A percentile compares a stretch with the other conserved stretches of the same genome.
These are phyloP conservation scores for Colletotrichum trifolii DNA, from an alignment of 2,329 filamentous ascomycete species.

Conservation along the genomic window DNA sequence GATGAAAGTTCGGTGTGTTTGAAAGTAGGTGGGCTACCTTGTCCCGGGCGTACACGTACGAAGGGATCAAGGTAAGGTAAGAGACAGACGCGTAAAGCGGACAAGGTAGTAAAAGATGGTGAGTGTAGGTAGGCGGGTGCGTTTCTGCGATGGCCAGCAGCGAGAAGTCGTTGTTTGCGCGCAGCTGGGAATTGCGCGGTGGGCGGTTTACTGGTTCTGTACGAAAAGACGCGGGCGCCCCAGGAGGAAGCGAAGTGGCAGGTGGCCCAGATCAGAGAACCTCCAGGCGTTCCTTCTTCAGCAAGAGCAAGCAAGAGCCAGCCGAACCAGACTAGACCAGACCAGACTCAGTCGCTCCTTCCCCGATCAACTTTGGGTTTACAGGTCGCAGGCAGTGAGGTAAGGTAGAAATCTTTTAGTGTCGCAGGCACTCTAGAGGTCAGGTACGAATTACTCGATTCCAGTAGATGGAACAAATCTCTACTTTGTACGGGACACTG, in stretches of 20 bases:
- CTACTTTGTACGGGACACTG: conserved; percentile 34
- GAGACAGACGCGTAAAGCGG: conserved; percentile 15
- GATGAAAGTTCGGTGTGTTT: conserved; percentile 13
- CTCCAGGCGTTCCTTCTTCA: conserved; percentile 6
- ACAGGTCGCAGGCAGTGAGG: conserved; percentile 24
- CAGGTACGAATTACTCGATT: conserved; percentile 31
- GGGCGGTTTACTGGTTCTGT: conserved; percentile 30
- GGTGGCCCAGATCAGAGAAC: not conserved
- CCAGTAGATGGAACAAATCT: conserved; percentile 25
- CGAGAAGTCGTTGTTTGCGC: conserved; percentile 5
- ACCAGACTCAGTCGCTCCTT: conserved; percentile 17
- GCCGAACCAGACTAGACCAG: not conserved
- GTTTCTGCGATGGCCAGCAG: conserved; percentile 17
- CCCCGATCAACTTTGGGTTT: conserved; percentile 31
- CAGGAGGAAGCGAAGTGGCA: conserved; percentile 14
- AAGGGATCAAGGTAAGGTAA: conserved; percentile 6
- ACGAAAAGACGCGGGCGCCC: conserved; percentile 24
- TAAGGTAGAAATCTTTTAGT: conserved; percentile 7
- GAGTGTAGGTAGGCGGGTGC: not conserved
- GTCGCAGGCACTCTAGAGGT: conserved; percentile 29
- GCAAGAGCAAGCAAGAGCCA: conserved; percentile 8
- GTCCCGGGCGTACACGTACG: conserved; percentile 24
- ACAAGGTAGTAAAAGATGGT: not conserved
- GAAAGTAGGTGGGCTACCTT: not conserved
- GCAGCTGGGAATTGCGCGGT: conserved; percentile 7